phyloP scores from a whole-genome alignment of 2,329 filamentous ascomycete genomes.

The Penicillium hordei region DNA sequence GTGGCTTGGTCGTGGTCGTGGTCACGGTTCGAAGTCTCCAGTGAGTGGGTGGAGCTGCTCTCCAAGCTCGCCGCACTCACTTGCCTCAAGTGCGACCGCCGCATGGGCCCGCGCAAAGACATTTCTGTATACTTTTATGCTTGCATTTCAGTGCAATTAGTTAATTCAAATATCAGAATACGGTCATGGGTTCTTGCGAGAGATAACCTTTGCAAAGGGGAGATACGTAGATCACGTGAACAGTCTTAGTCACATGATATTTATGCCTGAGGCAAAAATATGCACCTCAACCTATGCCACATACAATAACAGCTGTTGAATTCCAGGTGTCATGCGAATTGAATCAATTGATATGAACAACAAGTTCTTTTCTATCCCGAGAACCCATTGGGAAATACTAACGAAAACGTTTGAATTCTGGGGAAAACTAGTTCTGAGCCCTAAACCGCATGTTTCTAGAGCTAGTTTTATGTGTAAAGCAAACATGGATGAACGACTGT shows the following conservation, averaged over 20 bases:
- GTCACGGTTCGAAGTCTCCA: constrained; percentile 30
- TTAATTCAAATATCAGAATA: constrained; percentile 1
- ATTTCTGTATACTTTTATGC: constrained; percentile 26
- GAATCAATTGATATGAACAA: background rate
- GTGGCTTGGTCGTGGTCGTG: constrained; percentile 28
- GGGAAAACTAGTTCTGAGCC: background rate
- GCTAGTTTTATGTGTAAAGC: background rate
- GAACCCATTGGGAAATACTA: too few relatives aligned
- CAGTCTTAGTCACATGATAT: background rate
- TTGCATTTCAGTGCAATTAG: constrained; percentile 25
- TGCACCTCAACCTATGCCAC: background rate
- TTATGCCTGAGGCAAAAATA: background rate
- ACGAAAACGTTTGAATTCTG: background rate
- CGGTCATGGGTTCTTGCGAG: background rate
- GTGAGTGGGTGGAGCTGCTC: constrained; percentile 35
- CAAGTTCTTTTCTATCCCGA: background rate
- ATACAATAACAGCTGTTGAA: background rate
- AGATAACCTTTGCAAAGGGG: constrained; percentile 7
- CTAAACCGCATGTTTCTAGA: background rate
- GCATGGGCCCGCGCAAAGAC: constrained; percentile 42
- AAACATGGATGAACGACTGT: background rate
- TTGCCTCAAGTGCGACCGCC: constrained; percentile 43
- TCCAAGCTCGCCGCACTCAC: constrained; percentile 44
- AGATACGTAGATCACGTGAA: constrained; percentile 3
- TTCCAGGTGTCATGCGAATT: background rate